Conservation (phyloP, 208 protist genomes). For the Acanthamoeba royreba region DNA sequence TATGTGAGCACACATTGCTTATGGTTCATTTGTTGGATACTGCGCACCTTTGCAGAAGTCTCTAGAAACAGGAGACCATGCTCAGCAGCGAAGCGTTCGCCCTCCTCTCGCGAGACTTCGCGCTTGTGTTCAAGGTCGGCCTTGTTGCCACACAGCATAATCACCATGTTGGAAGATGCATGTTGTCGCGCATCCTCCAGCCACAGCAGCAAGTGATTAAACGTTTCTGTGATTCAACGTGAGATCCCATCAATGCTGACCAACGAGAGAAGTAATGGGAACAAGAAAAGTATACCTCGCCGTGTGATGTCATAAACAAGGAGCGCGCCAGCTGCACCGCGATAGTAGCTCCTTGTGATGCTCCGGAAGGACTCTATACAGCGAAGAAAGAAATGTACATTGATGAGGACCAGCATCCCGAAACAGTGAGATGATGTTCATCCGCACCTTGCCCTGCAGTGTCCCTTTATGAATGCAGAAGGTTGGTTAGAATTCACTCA, state of each 20-base stretch:
- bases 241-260: not conserved
- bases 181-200: constrained; percentile 95
- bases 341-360: constrained; percentile 99
- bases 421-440: not conserved
- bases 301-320: constrained; percentile 98
- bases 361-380: constrained; percentile 97
- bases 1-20: not conserved
- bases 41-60: constrained; percentile 94
- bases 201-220: constrained; percentile 95
- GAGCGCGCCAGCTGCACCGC: constrained; percentile 96
- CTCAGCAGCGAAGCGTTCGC: constrained; percentile 92
- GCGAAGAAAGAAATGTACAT: not conserved
- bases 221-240: constrained; percentile 82
- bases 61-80: constrained; percentile 97
- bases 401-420: not conserved
- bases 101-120: constrained; percentile 92
- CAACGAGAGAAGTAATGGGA: not conserved
- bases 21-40: not conserved
- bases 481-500: not conserved
- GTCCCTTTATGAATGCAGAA: not conserved
- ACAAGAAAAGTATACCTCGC: not conserved
- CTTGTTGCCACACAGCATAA: constrained; percentile 99
- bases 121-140: constrained; percentile 93
- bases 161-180: constrained; percentile 93
- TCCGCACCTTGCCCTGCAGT: not conserved